Conservation (phyloP, 768 basidiomycete genomes). For the Tricholoma terreum region DNA sequence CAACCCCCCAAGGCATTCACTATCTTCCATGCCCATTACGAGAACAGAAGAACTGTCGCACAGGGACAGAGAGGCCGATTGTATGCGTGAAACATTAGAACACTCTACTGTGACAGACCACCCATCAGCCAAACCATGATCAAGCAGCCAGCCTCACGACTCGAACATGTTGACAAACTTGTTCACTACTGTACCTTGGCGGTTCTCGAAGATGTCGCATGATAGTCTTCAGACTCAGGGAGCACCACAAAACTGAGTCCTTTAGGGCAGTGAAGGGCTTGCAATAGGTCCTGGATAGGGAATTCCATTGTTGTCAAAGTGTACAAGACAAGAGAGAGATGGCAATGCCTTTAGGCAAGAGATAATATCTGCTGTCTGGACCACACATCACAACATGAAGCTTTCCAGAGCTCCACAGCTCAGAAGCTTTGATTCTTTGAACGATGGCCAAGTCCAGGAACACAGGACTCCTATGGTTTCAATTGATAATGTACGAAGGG, state of each 20-base stretch:
- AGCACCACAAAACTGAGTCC: neutral
- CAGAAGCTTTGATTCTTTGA: neutral
- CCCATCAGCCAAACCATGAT: neutral
- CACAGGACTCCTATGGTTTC: neutral
- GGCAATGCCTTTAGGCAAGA: neutral
- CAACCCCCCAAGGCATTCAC: neutral
- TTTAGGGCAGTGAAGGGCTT: neutral
- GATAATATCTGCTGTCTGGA: neutral
- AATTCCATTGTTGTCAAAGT: neutral
- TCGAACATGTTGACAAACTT: neutral
- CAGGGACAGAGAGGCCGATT: neutral
- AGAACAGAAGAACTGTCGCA: neutral
- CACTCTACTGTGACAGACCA: neutral
- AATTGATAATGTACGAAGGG: neutral
- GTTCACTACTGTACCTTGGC: neutral
- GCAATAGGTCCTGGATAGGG: neutral
- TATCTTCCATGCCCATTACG: neutral
- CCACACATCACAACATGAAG: neutral
- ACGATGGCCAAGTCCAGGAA: neutral
- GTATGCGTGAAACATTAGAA: neutral
- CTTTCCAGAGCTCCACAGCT: neutral
- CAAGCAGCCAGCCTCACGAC: neutral
- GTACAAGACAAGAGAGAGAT: neutral
- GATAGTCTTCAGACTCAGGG: neutral
- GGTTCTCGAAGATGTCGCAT: neutral